Base-by-base conservation (phyloP, 2,329 filamentous ascomycete genomes). In the Apiospora pterosperma region DNA sequence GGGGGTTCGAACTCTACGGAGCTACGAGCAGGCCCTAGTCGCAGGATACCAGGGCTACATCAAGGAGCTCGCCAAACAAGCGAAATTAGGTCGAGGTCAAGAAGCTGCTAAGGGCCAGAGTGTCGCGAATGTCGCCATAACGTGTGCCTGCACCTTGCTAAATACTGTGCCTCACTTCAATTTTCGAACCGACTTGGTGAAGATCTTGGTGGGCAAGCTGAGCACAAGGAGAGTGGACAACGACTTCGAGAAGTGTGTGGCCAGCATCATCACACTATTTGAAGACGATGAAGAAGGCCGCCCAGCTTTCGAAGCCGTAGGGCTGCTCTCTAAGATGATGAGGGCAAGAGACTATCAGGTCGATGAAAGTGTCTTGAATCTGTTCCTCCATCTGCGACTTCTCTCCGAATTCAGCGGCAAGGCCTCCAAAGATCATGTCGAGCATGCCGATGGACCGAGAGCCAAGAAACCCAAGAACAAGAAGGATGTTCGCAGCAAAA, bases 91-190 rank as follows among this genome's bases (percentile, higher is more conserved):
- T 25, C 63, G 66, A 25, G 63, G 84, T 63, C 67, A 77, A 70
- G 76, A 68, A 67, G 77, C 71, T 65, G 79, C 77, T 63, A 74
- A 74, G 36, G 80, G 78, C 0, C 80, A 81, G 63, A 83, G 78
- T 63, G 76, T 97, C 28, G 86, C 89, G 7, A 90, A 84, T 62
- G 85, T 97, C 31, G 95, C 96, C 4, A 90, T 97, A 64, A 90
- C 88, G 52, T 99, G 96, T 75, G 90, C 91, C 2, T 97, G 93
- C 77, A 91, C 86, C 36, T 84, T 99, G 19, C 79, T 98, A 44
- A 87, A 87, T 23, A 84, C 90, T 1, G 93, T 97, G 0, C 92
- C 96, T 4, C 96, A 99, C 80, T 99, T 99, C 87, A 99, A 99
- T 82, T 97, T 97, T 78, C 90, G 96, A 44, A 86, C 84, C 60